These are phyloP conservation scores for Thecaphora thlaspeos DNA, from an alignment of 1,284 basidiomycete species.

Conservation along the genomic window DNA sequence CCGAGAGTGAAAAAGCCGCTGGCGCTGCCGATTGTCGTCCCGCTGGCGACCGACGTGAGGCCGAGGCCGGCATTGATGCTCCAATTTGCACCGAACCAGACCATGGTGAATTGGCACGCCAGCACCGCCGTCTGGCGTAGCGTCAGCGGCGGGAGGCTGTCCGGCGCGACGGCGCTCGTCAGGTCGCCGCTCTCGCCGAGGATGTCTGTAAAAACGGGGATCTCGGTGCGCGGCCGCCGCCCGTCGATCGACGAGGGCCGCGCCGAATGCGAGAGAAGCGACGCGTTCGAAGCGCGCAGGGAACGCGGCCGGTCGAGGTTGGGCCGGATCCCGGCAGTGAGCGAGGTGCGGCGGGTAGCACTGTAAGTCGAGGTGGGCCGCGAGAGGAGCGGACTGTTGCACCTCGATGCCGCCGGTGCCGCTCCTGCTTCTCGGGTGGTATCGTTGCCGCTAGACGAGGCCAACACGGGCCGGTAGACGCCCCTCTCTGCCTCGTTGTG, in stretches of 20 bases:
- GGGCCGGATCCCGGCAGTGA: not conserved
- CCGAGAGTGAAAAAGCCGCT: conserved; percentile 90
- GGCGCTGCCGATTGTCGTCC: conserved; percentile 63
- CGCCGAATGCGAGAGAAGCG: conserved; percentile 1
- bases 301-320: not conserved
- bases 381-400: not conserved
- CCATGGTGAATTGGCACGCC: conserved; percentile 48
- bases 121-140: conserved; percentile 45
- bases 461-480: not conserved
- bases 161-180: not conserved
- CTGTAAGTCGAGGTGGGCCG: not conserved
- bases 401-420: too few relatives aligned
- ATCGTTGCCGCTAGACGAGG: too few relatives aligned
- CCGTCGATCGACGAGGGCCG: conserved; percentile 55
- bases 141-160: conserved; percentile 43
- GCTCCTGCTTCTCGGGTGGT: too few relatives aligned
- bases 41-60: conserved; percentile 53
- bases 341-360: not conserved
- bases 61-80: conserved; percentile 52
- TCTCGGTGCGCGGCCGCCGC: conserved; percentile 33
- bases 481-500: not conserved
- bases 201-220: conserved; percentile 5
- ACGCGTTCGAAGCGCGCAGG: not conserved
- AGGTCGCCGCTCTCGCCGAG: not conserved
- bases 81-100: conserved; percentile 57